Evolutionary conservation across 2,329 filamentous ascomycete species (phyloP), one percentile per base, ranked within the genome.

Genomic region (Leptosphaerulina australis): DNA sequence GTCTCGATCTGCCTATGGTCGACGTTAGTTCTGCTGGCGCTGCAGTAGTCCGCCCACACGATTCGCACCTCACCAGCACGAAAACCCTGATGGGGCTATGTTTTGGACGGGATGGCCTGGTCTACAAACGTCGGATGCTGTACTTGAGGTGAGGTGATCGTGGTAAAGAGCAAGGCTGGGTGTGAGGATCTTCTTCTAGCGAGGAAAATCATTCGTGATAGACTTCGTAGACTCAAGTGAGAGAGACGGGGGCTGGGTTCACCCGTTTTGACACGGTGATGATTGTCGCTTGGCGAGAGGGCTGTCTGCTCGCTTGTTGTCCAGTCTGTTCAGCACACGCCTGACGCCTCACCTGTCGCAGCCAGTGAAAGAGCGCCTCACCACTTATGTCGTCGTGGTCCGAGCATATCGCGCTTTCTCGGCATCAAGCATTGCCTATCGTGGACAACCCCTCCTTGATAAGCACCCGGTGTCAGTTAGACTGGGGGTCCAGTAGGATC

Each of bases 391-490:
- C 29, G 47, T 36, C 36, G 36, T 36, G 30, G 43, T 33, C 33
- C 41, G 48, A 41, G 47, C 50, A 40, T 18, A 21, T 52, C 35
- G 35, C 37, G 53, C 44, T 31, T 33, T 53, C 52, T 58, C 54
- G 47, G 39, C 44, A 44, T 36, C 58, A 41, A 39, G 37, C 56
- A 29, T 55, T 54, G 56, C 64, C 65, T 59, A 63, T 63, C 65
- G 54, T 54, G 40, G 44, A n/a, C 30, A 38, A 46, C 59, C 62
- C 56, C 60, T 59, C 60, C 53, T 55, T 43, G 63, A 66, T 65
- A 63, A 62, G 41, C 60, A 59, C 46, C 52, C 61, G 62, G 63
- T 58, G 62, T 60, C 63, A 59, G 52, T 60, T 68, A 65, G 58
- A 39, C 49, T 45, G 53, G 55, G 58, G 48, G 44, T 39, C 50